Base-by-base conservation (phyloP, 768 basidiomycete species). In the Fistulinella prunicolor region DNA sequence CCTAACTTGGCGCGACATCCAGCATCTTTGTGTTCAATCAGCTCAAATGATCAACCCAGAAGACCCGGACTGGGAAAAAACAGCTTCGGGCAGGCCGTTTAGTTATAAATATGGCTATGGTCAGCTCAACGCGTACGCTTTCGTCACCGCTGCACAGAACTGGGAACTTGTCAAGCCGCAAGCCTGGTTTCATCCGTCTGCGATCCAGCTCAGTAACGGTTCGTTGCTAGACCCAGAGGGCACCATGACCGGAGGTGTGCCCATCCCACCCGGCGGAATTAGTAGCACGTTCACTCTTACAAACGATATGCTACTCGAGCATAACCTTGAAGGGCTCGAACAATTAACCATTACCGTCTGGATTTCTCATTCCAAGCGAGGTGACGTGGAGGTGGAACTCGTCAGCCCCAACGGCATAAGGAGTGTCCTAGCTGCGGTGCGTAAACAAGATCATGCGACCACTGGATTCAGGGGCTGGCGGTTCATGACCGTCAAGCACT, bases 401-500 rank as follows among this genome's bases (percentile, higher is more conserved):
- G 65, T 75, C 17, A 95, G 93, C 60, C 95, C 96, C 0, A 81
- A 80, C 38, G 92, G 92, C 10, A 75, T 98, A 53, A 84, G 72
- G 63, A 96, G 93, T 62, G 74, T 97, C 13, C 69, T 99, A 34
- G 94, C 87, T 19, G 81, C 82, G 17, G 76, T 74, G 47, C 80
- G 96, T 52, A 59, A 73, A 28, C 73, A 73, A 12, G 96, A 99
- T 62, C 64, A 64, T 30, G 83, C 78, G 16, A 65, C 59, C 5
- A 76, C 74, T 9, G 95, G 96, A 9, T 95, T 78, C 65, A 81
- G 81, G n/a, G 94, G 91, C 1, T 99, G 96, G 96, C 85, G 79
- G n/a, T 99, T 99, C 65, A 98, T 97, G 94, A 82, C 83, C 26
- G 80, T 98, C 47, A 99, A 99, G 68, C 96, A 99, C 61, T 99